Evolutionary conservation across 441 rosid genomes (phyloP), one percentile per base, ranked within the genome.

Genomic region (Euphorbia corollata): DNA sequence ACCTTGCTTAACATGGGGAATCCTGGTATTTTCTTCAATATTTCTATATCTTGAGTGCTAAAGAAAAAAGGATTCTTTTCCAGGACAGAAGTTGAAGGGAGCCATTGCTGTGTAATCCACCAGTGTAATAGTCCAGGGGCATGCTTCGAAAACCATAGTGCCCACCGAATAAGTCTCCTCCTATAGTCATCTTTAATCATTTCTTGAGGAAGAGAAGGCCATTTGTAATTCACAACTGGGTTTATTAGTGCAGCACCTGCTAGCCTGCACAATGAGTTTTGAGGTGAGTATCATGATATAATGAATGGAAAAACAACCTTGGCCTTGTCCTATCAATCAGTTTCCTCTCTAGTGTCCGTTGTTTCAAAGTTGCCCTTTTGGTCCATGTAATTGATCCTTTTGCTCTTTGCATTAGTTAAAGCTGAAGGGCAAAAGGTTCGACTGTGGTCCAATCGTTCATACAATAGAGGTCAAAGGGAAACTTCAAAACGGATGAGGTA

Each of bases 81-180:
- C 45, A 79, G 51, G 64, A 74, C 75, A 61, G 81, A 68, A 41
- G 71, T 59, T 12, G 81, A 75, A 54, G 92, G 83, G 61, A 87
- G 80, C 82, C 80, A 79, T 72, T 87, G 82, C 71, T 87, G 92
- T 22, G 87, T 79, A 77, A 90, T 79, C 87, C 88, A 92, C 97
- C 94, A 90, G 73, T 87, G 81, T 61, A 92, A 74, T 30, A 88
- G 58, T 74, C 89, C 88, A 11, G 97, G 98, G 45, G 79, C 79
- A 61, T 88, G 80, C 61, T 79, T 83, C 36, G 78, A 75, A 68
- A 77, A 85, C 53, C 90, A 50, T 20, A 59, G 23, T 19, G 77
- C 20, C 72, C 65, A 63, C 61, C 59, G 63, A 38, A 67, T 63
- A 19, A 73, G 77, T 20, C 24, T 73, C 32, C 68, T 80, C 70